Evolutionary conservation across 805 yeast genomes (phyloP).

Genomic region (Nakazawaea populi): DNA sequence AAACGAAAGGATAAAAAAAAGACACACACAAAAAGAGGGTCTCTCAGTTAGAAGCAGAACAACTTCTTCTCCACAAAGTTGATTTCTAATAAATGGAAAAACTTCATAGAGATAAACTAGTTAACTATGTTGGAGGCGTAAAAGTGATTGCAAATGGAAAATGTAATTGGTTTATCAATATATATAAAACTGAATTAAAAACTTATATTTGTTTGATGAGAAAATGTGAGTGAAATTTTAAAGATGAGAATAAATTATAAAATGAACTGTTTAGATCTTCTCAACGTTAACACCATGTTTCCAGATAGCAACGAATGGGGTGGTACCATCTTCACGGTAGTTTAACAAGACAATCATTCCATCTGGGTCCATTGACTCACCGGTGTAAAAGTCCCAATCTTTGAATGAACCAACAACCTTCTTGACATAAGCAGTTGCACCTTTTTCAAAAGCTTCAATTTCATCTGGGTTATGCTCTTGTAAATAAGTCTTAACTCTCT

Average conservation of each 20-base stretch:
- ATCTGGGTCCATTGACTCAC: slow-evolving; percentile 99
- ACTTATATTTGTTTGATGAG: no score
- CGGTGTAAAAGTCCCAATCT: slow-evolving; percentile 99
- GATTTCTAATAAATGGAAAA: no score
- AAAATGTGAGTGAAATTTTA: no score
- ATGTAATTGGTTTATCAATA: no score
- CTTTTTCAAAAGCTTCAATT: slow-evolving; percentile 89
- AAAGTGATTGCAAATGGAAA: no score
- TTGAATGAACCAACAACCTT: slow-evolving; percentile 92
- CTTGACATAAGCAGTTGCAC: slow-evolving; percentile 94
- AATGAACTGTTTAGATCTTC: slow-evolving; percentile 65
- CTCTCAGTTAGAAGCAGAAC: no score
- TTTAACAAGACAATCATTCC: slow-evolving; percentile 96
- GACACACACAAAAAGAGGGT: no score
- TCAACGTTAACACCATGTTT: slow-evolving; percentile 91
- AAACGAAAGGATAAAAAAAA: no score
- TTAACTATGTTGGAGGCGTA: no score
- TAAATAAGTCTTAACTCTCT: slow-evolving; percentile 85
- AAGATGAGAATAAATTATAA: background rate
- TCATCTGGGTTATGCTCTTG: slow-evolving; percentile 86
- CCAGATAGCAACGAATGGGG: slow-evolving; percentile 98
- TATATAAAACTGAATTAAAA: no score
- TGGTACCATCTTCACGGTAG: slow-evolving; percentile 99
- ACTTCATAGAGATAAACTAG: no score
- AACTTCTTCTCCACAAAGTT: no score